Evolutionary conservation across 2,329 filamentous ascomycete species (phyloP).

Genomic region (Catunica adiposa): DNA sequence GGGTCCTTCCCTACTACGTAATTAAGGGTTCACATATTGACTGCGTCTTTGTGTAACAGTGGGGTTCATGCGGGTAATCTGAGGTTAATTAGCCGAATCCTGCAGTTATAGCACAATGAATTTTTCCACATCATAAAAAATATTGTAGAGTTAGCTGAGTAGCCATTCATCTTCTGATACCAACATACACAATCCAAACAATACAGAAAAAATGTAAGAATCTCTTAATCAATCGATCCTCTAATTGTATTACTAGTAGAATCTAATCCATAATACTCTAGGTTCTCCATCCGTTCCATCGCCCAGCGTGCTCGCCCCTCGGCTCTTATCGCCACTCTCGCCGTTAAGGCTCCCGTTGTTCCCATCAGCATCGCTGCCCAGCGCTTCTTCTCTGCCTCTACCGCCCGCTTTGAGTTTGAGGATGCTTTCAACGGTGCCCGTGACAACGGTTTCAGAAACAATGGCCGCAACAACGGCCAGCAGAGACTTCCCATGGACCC

Average conservation of each 20-base stretch:
- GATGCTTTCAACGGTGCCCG: background rate
- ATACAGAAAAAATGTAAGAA: too few relatives aligned
- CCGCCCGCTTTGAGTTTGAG: background rate
- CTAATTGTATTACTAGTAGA: too few relatives aligned
- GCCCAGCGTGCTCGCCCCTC: slow-evolving; percentile 11
- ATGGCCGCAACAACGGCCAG: background rate
- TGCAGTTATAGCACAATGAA: background rate
- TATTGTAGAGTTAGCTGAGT: background rate
- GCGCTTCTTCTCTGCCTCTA: slow-evolving; percentile 8
- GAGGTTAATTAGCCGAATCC: slow-evolving; percentile 2
- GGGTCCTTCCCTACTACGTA: background rate
- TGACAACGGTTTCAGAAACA: slow-evolving; percentile 3
- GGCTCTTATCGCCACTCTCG: slow-evolving; percentile 3
- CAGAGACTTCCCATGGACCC: background rate
- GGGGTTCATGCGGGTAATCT: slow-evolving; percentile 4
- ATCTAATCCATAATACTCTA: background rate
- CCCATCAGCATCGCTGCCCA: background rate
- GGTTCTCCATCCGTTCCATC: slow-evolving; percentile 12
- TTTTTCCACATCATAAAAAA: background rate
- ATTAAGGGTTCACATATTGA: background rate
- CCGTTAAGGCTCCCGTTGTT: slow-evolving; percentile 2
- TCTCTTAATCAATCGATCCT: too few relatives aligned
- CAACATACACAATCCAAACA: too few relatives aligned
- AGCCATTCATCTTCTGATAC: too few relatives aligned
- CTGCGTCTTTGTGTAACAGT: background rate